Evolutionary conservation across 1,284 basidiomycete genomes (phyloP), one percentile per base, ranked within the genome.

Genomic region (Ceratobasidium sp.): DNA sequence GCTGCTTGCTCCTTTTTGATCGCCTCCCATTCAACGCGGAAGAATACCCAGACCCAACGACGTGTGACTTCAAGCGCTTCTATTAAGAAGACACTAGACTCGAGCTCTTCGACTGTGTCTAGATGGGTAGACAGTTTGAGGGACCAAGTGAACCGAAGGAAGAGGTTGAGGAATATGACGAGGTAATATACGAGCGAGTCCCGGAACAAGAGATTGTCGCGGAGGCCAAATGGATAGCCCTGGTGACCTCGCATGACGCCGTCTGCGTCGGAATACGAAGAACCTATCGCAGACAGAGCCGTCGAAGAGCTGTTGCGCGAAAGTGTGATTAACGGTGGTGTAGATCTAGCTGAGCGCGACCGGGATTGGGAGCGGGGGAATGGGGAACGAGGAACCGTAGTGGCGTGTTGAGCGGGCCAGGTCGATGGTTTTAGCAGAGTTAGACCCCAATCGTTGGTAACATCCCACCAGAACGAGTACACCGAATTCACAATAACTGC

Each of bases 401-500:
- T 23, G 44, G 40, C 30, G 40, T 71, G 67, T 25, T 74, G 60
- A 42, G 44, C 30, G 16, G 77, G 61, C 82, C 81, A 83, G 16
- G 80, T 81, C 23, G 79, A 78, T 18, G 80, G 80, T 67, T 85
- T 85, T 72, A 98, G 83, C 33, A 98, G 81, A 53, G 89, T 87
- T 58, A 99, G 84, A 0, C 97, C 97, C 96, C 96, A 99, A 80
- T 99, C 97, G 79, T 98, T 94, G 56, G 93, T 95, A 40, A 99
- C 87, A 81, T 99, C 97, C 97, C 97, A 99, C 93, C 95, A 99
- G 81, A 97, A 98, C 6, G 95, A 96, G 81, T 94, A 99, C 54
- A 94, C 80, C 1, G 95, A 96, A 81, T 99, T 99, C 77, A 97
- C 80, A 16, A 87, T 84, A 30, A 95, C 95, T 12, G 91, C 87